Percentiles rank a stretch among this genome's conserved stretches.
Conservation (phyloP, 1,284 basidiomycete genomes). For the Wallemia ichthyophaga region DNA sequence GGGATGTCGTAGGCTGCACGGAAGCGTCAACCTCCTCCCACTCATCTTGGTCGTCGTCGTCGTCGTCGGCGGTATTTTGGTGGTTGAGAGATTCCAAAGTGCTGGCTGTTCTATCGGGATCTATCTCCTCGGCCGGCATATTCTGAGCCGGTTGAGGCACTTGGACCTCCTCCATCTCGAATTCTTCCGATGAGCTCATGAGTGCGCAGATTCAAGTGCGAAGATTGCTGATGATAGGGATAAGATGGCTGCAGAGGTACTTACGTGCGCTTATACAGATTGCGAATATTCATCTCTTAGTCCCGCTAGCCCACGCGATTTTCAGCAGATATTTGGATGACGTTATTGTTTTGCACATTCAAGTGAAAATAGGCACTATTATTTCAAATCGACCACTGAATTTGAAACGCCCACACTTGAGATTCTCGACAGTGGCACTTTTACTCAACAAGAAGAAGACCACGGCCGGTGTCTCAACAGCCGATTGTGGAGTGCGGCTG, state of each 20-base stretch:
- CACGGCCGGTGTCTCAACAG: background rate
- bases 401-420: background rate
- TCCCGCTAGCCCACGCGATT: too few relatives aligned
- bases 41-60: conserved; percentile 23
- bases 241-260: too few relatives aligned
- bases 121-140: background rate
- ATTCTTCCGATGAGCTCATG: background rate
- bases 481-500: background rate
- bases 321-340: too few relatives aligned
- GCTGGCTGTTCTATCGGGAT: background rate
- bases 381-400: too few relatives aligned
- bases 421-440: background rate
- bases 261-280: too few relatives aligned
- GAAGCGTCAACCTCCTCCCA: conserved; percentile 30
- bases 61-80: background rate
- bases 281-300: too few relatives aligned
- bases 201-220: too few relatives aligned
- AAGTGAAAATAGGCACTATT: background rate
- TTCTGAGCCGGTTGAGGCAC: background rate
- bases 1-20: conserved; percentile 1
- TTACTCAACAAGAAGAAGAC: background rate
- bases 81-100: too few relatives aligned
- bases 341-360: too few relatives aligned
- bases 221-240: background rate
- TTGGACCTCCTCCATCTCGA: background rate